phyloP scores from a whole-genome alignment of 345 rosid genomes.

The sweet orange (Citrus sinensis) region DNA sequence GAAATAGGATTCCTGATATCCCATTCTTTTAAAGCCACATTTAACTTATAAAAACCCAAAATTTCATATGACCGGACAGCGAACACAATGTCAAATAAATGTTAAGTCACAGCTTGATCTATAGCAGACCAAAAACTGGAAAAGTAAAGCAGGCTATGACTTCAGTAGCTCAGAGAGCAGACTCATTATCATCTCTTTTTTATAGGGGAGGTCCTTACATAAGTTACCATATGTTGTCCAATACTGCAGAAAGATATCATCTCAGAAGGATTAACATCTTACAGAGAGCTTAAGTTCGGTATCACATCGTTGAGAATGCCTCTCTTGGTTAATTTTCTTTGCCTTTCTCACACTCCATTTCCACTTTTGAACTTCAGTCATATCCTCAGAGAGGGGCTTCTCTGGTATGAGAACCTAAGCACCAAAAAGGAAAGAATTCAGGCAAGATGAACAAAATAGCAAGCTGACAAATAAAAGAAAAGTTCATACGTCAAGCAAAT shows the following conservation, averaged over 20 bases:
- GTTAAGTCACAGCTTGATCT: constrained; percentile 2
- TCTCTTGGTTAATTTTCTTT: constrained; percentile 81
- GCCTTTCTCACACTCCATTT: constrained; percentile 74
- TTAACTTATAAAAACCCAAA: background rate
- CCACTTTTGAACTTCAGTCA: constrained; percentile 63
- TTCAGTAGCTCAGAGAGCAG: background rate
- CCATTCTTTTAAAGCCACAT: background rate
- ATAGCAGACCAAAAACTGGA: background rate
- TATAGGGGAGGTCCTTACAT: background rate
- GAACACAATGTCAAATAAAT: background rate
- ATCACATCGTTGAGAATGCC: constrained; percentile 91
- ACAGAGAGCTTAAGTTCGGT: constrained; percentile 93
- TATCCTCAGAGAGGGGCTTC: constrained; percentile 62
- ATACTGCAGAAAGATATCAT: background rate
- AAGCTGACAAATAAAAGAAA: background rate
- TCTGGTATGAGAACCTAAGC: constrained; percentile 67
- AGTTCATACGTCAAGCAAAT: background rate
- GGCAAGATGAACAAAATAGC: constrained; percentile 1
- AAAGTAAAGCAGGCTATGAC: background rate
- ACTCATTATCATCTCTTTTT: background rate
- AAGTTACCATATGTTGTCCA: background rate
- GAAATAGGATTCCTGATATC: background rate
- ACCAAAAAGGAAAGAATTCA: constrained; percentile 8
- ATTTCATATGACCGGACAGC: background rate
- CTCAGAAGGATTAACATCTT: constrained; percentile 30